phyloP scores from a whole-genome alignment of 2,329 filamentous ascomycete genomes.

The Lachnum nothofagi region DNA sequence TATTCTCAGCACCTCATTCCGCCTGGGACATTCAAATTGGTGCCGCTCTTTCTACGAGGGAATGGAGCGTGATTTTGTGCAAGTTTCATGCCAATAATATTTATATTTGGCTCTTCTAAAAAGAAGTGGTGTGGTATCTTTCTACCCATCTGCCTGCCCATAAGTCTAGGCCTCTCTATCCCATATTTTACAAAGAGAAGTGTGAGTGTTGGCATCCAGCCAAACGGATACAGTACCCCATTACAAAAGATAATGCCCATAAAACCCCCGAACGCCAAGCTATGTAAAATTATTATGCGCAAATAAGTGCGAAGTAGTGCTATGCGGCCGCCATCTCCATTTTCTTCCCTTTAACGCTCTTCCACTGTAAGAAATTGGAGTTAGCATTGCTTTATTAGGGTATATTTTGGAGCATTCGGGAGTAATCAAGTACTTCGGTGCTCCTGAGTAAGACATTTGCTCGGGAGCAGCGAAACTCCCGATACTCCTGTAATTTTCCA shows the following conservation, averaged over 20 bases:
- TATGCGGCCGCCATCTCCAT: conserved; percentile 29
- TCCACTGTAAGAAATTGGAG: too few species aligned
- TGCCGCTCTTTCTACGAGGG: too few species aligned
- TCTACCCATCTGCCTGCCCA: not conserved
- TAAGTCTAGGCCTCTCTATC: too few species aligned
- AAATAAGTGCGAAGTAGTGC: not conserved
- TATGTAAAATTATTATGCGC: not conserved
- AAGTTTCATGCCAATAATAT: not conserved
- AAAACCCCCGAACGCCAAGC: not conserved
- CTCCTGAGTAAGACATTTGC: too few species aligned
- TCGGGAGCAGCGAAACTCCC: too few species aligned
- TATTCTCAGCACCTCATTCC: too few species aligned
- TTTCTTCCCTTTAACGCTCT: conserved; percentile 45
- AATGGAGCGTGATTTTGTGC: too few species aligned
- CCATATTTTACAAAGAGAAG: not conserved
- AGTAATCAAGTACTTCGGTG: too few species aligned
- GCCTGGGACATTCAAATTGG: too few species aligned
- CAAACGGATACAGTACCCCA: not conserved
- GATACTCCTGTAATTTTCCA: too few species aligned
- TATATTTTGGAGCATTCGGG: too few species aligned
- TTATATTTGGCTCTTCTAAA: not conserved
- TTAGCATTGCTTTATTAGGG: too few species aligned
- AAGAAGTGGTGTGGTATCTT: not conserved
- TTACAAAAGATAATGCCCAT: not conserved
- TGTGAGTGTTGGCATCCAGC: not conserved